Conservation (phyloP, 2,329 filamentous ascomycete genomes). For the Stachybotrys echinatus region DNA sequence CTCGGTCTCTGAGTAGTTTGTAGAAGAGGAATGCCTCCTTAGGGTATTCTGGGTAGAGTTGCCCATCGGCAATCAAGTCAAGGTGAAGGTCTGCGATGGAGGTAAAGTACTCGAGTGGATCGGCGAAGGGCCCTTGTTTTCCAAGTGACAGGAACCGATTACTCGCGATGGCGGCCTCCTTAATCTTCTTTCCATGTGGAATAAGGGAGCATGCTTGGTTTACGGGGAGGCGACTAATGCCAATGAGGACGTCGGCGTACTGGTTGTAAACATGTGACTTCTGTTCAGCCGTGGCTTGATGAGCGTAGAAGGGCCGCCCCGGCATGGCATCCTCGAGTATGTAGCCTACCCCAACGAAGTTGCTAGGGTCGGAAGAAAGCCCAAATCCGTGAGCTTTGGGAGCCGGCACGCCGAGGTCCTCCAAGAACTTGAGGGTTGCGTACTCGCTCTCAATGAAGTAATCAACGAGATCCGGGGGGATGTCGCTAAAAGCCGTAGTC, state of each 20-base stretch:
- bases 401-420: slow-evolving; percentile 16
- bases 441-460: slow-evolving; percentile 23
- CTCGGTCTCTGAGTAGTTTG: not conserved
- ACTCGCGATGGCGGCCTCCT: slow-evolving; percentile 6
- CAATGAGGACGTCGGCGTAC: slow-evolving; percentile 4
- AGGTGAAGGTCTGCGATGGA: slow-evolving; percentile 5
- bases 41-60: not conserved
- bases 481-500: slow-evolving; percentile 11
- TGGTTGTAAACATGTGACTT: slow-evolving; percentile 4
- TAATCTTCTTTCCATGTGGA: not conserved
- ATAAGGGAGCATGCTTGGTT: slow-evolving; percentile 3
- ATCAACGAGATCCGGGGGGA: slow-evolving; percentile 13
- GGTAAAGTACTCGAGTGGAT: not conserved
- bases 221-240: not conserved
- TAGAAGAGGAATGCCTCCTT: not conserved
- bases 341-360: slow-evolving; percentile 18
- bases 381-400: slow-evolving; percentile 17
- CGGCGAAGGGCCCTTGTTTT: not conserved
- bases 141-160: slow-evolving; percentile 3
- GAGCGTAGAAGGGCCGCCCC: slow-evolving; percentile 11
- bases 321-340: slow-evolving; percentile 18
- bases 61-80: not conserved
- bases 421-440: slow-evolving; percentile 23
- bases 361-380: slow-evolving; percentile 11
- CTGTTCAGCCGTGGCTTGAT: slow-evolving; percentile 4